A percentile compares a stretch with the other conserved stretches of the same genome.
Conservation (phyloP, 208 protist genomes). For the Leishmania aethiopica region DNA sequence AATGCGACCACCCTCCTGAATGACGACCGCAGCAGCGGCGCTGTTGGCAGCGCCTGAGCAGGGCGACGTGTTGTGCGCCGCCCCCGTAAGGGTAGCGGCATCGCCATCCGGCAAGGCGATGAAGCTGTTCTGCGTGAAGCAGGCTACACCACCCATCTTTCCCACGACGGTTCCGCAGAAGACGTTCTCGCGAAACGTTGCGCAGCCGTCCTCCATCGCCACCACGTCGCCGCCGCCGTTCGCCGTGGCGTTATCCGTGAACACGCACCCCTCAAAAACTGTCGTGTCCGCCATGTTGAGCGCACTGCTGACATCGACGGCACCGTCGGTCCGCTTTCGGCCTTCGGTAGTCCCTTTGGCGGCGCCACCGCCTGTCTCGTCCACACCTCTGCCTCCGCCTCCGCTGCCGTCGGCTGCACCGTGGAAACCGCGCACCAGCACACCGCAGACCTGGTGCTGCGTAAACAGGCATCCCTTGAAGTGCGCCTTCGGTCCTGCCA, state of each 20-base stretch:
- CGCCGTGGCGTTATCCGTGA: slow-evolving; percentile 48
- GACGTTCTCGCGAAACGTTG: slow-evolving; percentile 61
- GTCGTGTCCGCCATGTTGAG: slow-evolving; percentile 25
- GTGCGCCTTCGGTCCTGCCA: slow-evolving; percentile 20
- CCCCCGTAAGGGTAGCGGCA: neutral
- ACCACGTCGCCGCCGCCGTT: slow-evolving; percentile 64
- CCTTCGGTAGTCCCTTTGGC: neutral
- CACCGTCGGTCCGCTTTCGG: neutral
- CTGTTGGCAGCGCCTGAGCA: neutral
- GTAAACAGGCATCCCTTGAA: slow-evolving; percentile 41
- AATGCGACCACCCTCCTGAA: slow-evolving; percentile 60
- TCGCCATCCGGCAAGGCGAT: slow-evolving; percentile 2
- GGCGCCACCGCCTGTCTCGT: neutral
- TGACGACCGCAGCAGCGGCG: slow-evolving; percentile 20
- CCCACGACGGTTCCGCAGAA: slow-evolving; percentile 76
- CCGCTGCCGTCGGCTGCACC: neutral
- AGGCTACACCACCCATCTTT: slow-evolving; percentile 34
- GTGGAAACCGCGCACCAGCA: slow-evolving; percentile 51
- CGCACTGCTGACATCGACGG: neutral
- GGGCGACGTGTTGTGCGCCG: slow-evolving; percentile 8
- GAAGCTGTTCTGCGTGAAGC: slow-evolving; percentile 71
- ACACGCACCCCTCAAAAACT: slow-evolving; percentile 64
- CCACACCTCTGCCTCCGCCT: neutral
- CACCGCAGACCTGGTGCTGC: slow-evolving; percentile 42
- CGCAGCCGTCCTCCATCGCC: slow-evolving; percentile 49